Evolutionary conservation across 2,329 filamentous ascomycete genomes (phyloP).

Genomic region (Dothistroma pini): DNA sequence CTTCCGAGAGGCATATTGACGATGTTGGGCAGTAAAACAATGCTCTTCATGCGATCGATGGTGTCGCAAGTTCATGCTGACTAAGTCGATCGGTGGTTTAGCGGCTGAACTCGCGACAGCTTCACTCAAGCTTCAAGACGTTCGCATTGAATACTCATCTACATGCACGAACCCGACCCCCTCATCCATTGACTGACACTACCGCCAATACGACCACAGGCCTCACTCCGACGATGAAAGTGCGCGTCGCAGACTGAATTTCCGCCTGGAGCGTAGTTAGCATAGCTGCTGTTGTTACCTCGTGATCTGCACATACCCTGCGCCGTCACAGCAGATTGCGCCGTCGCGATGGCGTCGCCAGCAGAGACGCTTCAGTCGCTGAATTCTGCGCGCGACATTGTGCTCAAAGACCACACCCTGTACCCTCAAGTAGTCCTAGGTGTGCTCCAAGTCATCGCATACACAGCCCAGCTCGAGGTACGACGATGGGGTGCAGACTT

Average conservation of each 20-base stretch:
- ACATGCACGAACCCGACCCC: not conserved
- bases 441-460: slow-evolving; percentile 85
- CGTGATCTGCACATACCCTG: slow-evolving; percentile 16
- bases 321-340: slow-evolving; percentile 6
- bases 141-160: not conserved
- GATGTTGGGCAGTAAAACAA: not conserved
- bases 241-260: slow-evolving; percentile 9
- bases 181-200: slow-evolving; percentile 1
- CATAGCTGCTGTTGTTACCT: slow-evolving; percentile 25
- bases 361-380: slow-evolving; percentile 81
- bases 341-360: slow-evolving; percentile 27
- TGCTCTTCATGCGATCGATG: slow-evolving; percentile 3
- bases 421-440: slow-evolving; percentile 90
- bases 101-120: not conserved
- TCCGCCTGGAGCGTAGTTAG: slow-evolving; percentile 21
- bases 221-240: slow-evolving; percentile 13
- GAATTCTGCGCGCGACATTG: slow-evolving; percentile 83
- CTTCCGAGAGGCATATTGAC: slow-evolving; percentile 25
- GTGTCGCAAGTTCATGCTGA: not conserved
- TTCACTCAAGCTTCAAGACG: not conserved
- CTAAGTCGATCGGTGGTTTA: too few relatives aligned
- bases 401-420: slow-evolving; percentile 79
- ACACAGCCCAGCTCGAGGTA: slow-evolving; percentile 70
- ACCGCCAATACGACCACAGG: slow-evolving; percentile 3
- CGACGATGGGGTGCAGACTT: slow-evolving; percentile 97